Evolutionary conservation across 768 basidiomycete species (phyloP), one percentile per base, ranked within the genome.

Genomic region (Cystobasidiopsis lactophilus): DNA sequence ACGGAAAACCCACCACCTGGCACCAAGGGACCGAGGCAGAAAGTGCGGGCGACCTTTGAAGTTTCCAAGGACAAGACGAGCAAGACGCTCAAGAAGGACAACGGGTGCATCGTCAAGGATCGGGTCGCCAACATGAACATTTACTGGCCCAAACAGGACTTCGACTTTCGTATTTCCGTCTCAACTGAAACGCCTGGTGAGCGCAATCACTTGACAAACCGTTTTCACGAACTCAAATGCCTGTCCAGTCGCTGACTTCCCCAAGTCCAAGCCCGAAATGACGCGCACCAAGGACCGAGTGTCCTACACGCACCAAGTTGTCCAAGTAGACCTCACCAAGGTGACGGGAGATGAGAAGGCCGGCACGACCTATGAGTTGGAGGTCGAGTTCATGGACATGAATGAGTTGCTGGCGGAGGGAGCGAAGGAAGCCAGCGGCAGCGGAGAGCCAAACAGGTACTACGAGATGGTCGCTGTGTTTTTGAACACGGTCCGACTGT

Each of bases 81-180:
- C 39, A 39, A 40, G 40, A 80, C 59, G 3, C 43, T 43, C 26
- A 30, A 27, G 14, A 39, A 31, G 21, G 31, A 21, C 23, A 54
- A 54, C 30, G 55, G 54, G 4, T 74, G 77, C 60, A 74, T 83
- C 66, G 74, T 74, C 58, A 96, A 98, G 67, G 70, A 79, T 16
- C 73, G 88, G 45, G 68, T 98, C 23, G 88, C 80, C 5, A 78
- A 91, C 66, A 68, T 98, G 62, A 84, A 98, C 65, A 73, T 98
- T 26, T 80, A 75, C 65, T 77, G 77, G 61, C 91, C 91, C 7
- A 82, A 81, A 63, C 71, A 78, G 23, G 65, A 70, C 1, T 85
- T 81, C 40, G 93, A 98, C 67, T 96, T 85, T 85, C 70, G 93
- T 52, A 72, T 98, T 4, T 88, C 84, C 58, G 85, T 96, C 5